These are phyloP conservation scores for Aquilaria sinensis DNA, from an alignment of 345 rosid genomes.

Conservation along the genomic window DNA sequence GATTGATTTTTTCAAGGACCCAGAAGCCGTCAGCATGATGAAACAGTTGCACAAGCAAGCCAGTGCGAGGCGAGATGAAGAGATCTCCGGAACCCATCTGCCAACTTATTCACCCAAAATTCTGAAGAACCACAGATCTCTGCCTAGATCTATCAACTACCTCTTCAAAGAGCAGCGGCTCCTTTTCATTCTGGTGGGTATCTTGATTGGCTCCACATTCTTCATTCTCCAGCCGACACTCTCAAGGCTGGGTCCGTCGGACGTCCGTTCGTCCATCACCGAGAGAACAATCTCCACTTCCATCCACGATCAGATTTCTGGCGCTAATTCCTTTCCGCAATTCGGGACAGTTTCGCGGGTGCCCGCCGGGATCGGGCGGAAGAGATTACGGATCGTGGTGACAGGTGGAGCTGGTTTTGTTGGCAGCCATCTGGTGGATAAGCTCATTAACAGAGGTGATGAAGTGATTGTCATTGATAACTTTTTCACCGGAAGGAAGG, in stretches of 20 bases:
- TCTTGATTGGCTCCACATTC: constrained; percentile 89
- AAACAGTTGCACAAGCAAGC: constrained; percentile 85
- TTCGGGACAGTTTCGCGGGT: constrained; percentile 41
- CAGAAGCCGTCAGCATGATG: constrained; percentile 25
- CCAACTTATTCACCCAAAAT: constrained; percentile 62
- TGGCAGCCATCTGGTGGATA: constrained; percentile 95
- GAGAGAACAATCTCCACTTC: constrained; percentile 2
- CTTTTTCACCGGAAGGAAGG: constrained; percentile 95
- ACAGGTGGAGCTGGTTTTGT: constrained; percentile 99
- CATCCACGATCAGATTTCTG: constrained; percentile 12
- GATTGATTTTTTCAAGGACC: background rate
- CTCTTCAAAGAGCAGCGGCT: constrained; percentile 85
- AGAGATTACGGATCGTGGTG: constrained; percentile 76
- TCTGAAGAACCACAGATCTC: constrained; percentile 64
- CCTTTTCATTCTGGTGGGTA: constrained; percentile 86
- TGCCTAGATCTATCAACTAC: constrained; percentile 86
- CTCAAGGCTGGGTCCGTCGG: constrained; percentile 54
- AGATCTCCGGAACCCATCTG: constrained; percentile 33
- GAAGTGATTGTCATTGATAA: constrained; percentile 95
- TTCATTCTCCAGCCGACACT: constrained; percentile 90
- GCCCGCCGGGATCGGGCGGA: constrained; percentile 61
- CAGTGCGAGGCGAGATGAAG: constrained; percentile 60
- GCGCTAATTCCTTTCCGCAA: background rate
- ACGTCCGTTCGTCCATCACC: constrained; percentile 27
- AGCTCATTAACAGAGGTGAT: constrained; percentile 81